Base-by-base conservation (phyloP, 192 early-diverging fungal genomes). In the Globomyces pollinis-pini region DNA sequence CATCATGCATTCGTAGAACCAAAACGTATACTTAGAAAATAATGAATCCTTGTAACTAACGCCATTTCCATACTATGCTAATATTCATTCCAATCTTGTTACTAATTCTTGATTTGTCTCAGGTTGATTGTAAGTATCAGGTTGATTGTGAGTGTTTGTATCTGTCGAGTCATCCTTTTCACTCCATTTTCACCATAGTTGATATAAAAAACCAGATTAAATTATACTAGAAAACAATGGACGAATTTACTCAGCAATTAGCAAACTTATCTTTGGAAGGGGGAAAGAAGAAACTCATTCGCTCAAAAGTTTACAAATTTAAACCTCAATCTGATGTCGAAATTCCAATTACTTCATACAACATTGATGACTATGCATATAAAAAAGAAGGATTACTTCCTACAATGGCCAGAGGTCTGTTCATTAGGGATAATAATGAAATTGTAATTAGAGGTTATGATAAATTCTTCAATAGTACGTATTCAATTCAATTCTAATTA, bases 371-470 rank as follows among this genome's bases (percentile, higher is more conserved):
- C 30, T 38, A 55, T 18, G 18, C 18, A 11, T 55, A 55, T 38
- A 87, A 80, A 55, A 12, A 49, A 29, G 70, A 75, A 5, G n/a
- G n/a, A n/a, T 71, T 71, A 34, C 69, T 91, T 23, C 91, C 90
- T 1, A 86, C 84, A 7, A 67, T 80, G 30, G 88, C 91, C 2
- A 80, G 94, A 34, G 94, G 94, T 0, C 60, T 96, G 30, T 96
- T 96, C 50, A 50, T 70, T 9, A 20, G 62, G 28, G 29, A 28
- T 30, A 34, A 59, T 23, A 66, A 57, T 28, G 45, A 50, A 6
- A 90, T 98, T 66, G 70, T 83, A 15, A 77, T 86, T 15, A 78
- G 94, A n/a, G 94, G 94, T 26, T 98, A 98, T 73, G 84, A 98
- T 77, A 98, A 98, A 75, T 98, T 98, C 66, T 98, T 95, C 67